phyloP scores from a whole-genome alignment of 2,329 filamentous ascomycete species.

The Pseudogymnoascus verrucosus region DNA sequence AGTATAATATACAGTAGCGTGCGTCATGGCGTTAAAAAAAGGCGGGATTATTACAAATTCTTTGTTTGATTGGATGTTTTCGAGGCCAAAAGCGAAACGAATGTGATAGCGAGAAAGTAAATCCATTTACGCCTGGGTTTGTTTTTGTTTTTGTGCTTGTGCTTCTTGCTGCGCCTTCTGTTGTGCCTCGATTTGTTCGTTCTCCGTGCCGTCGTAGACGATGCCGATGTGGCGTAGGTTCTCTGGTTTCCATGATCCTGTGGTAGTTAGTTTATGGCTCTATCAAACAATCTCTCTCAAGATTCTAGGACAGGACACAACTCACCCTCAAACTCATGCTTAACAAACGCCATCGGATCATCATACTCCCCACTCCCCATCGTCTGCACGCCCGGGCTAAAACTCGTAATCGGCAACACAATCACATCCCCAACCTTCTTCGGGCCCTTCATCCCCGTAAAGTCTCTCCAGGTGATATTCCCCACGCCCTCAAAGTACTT shows the following conservation, averaged over 20 bases:
- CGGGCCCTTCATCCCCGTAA: slow-evolving; percentile 74
- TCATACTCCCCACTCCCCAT: slow-evolving; percentile 86
- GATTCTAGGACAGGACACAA: slow-evolving; percentile 11
- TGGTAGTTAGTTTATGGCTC: background rate
- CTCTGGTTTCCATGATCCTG: slow-evolving; percentile 72
- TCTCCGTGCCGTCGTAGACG: slow-evolving; percentile 24
- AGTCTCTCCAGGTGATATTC: slow-evolving; percentile 77
- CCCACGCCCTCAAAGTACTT: slow-evolving; percentile 72
- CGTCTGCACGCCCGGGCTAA: slow-evolving; percentile 87
- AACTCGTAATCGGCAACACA: slow-evolving; percentile 90
- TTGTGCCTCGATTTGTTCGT: background rate
- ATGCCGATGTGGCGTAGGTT: slow-evolving; percentile 59
- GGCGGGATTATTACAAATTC: background rate
- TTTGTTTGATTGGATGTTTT: background rate
- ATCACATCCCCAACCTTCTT: slow-evolving; percentile 92
- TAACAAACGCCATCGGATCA: slow-evolving; percentile 94
- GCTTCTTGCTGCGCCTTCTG: background rate
- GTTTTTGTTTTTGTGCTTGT: background rate
- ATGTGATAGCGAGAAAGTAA: background rate
- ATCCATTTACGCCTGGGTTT: background rate
- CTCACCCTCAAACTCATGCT: slow-evolving; percentile 91
- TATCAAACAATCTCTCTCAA: background rate
- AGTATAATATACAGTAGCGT: background rate
- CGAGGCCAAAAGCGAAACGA: background rate
- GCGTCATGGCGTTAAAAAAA: background rate